Evolutionary conservation across 768 basidiomycete genomes (phyloP).

Genomic region (Gautieria morchelliformis): DNA sequence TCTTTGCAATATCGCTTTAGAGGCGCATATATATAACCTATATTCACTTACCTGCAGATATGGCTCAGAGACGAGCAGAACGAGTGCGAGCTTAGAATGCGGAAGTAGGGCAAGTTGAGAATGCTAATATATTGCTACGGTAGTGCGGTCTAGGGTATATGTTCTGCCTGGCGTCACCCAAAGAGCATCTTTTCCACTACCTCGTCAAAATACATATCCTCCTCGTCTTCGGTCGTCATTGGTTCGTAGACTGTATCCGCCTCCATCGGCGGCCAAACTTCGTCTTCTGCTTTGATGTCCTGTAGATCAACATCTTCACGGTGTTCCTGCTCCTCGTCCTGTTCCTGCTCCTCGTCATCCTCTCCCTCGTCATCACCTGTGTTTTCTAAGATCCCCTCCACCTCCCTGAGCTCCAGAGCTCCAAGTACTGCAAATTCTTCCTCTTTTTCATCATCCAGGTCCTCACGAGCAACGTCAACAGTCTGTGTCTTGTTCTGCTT

Average conservation of each 20-base stretch:
- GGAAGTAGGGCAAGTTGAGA: too few relatives aligned
- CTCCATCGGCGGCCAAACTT: not conserved
- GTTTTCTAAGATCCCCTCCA: not conserved
- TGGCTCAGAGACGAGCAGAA: too few relatives aligned
- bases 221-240: not conserved
- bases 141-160: too few relatives aligned
- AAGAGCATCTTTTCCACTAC: not conserved
- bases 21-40: too few relatives aligned
- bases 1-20: too few relatives aligned
- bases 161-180: not conserved
- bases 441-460: conserved; percentile 35
- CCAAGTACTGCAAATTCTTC: conserved; percentile 39
- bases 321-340: not conserved
- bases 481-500: conserved; percentile 12
- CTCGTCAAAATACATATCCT: not conserved
- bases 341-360: not conserved
- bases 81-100: too few relatives aligned
- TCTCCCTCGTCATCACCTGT: not conserved
- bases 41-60: too few relatives aligned
- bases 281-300: not conserved
- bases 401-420: not conserved
- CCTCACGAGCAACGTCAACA: conserved; percentile 12
- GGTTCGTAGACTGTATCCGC: not conserved
- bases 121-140: too few relatives aligned
- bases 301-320: not conserved